Evolutionary conservation across 768 basidiomycete species (phyloP).

Genomic region (Boletus tylopilopsis): DNA sequence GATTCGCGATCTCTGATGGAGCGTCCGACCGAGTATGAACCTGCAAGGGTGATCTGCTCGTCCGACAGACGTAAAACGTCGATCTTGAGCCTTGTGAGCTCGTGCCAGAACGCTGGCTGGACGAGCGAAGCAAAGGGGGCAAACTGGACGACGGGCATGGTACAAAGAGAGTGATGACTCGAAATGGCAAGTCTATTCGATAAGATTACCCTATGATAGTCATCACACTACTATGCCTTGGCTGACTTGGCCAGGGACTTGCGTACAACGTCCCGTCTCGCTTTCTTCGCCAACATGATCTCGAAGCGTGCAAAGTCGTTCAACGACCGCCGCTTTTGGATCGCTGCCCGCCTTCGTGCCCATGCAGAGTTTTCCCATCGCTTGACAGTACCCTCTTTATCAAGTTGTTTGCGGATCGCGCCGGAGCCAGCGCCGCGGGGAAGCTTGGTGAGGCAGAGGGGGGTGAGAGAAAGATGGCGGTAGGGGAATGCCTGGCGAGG

Average conservation of each 20-base stretch:
- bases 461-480: slow-evolving; percentile 90
- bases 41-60: slow-evolving; percentile 57
- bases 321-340: slow-evolving; percentile 67
- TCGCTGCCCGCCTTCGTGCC: slow-evolving; percentile 82
- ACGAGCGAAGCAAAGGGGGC: slow-evolving; percentile 83
- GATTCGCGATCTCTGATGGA: slow-evolving; percentile 74
- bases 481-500: slow-evolving; percentile 90
- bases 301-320: slow-evolving; percentile 92
- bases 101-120: slow-evolving; percentile 91
- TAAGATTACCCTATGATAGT: neutral
- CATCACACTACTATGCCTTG: slow-evolving; percentile 8
- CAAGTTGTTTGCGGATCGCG: slow-evolving; percentile 78
- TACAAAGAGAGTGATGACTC: neutral
- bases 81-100: slow-evolving; percentile 84
- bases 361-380: slow-evolving; percentile 90
- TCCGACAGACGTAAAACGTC: slow-evolving; percentile 85
- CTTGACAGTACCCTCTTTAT: slow-evolving; percentile 76
- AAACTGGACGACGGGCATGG: slow-evolving; percentile 76
- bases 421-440: slow-evolving; percentile 86
- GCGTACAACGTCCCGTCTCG: slow-evolving; percentile 72
- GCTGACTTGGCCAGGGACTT: slow-evolving; percentile 59
- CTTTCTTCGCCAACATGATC: slow-evolving; percentile 87
- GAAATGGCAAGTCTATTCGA: slow-evolving; percentile 1
- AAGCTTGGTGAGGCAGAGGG: slow-evolving; percentile 74
- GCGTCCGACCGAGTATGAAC: slow-evolving; percentile 67